These are phyloP conservation scores for Paraleonurus japonicus DNA, from an alignment of 257 asterid genomes.

Conservation along the genomic window DNA sequence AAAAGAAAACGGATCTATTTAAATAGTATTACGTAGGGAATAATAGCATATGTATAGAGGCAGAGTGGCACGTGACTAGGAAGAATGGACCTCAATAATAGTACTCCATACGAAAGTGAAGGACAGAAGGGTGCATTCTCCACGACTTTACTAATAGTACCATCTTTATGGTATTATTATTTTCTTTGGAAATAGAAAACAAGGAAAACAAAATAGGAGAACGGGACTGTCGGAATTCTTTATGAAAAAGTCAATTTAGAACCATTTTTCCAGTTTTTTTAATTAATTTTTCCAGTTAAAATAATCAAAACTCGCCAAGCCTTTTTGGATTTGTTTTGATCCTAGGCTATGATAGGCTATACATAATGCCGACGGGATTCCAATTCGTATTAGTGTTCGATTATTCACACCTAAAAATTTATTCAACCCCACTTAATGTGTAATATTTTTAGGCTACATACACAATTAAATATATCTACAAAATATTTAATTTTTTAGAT, in stretches of 20 bases:
- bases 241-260: constrained; percentile 25
- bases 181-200: constrained; percentile 8
- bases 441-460: no score
- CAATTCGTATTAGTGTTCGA: neutral
- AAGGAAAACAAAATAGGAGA: constrained; percentile 16
- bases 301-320: neutral
- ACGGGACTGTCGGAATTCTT: constrained; percentile 27
- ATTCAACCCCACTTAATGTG: no score
- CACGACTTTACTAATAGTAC: neutral
- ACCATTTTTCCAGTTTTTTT: no score
- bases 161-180: neutral
- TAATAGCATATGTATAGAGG: no score
- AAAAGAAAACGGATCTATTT: no score
- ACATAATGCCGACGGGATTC: neutral
- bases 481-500: no score
- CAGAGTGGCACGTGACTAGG: neutral
- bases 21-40: no score
- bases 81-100: neutral
- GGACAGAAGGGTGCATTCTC: neutral
- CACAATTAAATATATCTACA: no score
- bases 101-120: constrained; percentile 5
- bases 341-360: no score
- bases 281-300: neutral
- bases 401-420: neutral
- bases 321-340: constrained; percentile 14